phyloP scores from a whole-genome alignment of 768 basidiomycete species.

The Amanita rimosa region DNA sequence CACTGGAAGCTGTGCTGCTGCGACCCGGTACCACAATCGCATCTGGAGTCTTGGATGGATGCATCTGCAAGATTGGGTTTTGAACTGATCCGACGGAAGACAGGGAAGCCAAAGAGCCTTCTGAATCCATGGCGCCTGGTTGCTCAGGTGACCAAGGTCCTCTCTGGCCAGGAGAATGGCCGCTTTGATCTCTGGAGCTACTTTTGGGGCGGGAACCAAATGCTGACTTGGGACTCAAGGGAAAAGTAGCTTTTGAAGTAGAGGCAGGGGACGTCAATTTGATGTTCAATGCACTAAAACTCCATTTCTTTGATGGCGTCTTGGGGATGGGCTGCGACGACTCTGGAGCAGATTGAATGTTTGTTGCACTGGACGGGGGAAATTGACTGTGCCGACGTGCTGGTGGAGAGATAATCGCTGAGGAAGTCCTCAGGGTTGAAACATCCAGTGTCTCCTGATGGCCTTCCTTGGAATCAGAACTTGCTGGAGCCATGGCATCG shows the following conservation, averaged over 20 bases:
- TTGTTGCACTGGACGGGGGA: conserved; percentile 21
- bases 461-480: conserved; percentile 35
- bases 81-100: conserved; percentile 63
- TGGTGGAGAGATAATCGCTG: conserved; percentile 14
- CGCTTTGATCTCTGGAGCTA: conserved; percentile 50
- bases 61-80: conserved; percentile 31
- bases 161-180: conserved; percentile 31
- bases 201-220: conserved; percentile 62
- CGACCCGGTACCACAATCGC: conserved; percentile 45
- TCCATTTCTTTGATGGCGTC: conserved; percentile 95
- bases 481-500: conserved; percentile 29
- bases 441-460: conserved; percentile 17
- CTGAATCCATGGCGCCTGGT: conserved; percentile 68
- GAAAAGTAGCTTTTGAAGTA: conserved; percentile 38
- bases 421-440: conserved; percentile 41
- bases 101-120: conserved; percentile 63
- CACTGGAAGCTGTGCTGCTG: conserved; percentile 67
- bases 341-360: conserved; percentile 29
- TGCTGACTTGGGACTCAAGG: conserved; percentile 56
- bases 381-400: conserved; percentile 30
- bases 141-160: conserved; percentile 59
- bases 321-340: conserved; percentile 40
- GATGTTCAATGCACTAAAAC: conserved; percentile 74
- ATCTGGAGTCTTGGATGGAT: conserved; percentile 55
- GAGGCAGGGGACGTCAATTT: conserved; percentile 56